Evolutionary conservation across 2,329 filamentous ascomycete genomes (phyloP), one percentile per base, ranked within the genome.

Genomic region (Fusarium nygamai): DNA sequence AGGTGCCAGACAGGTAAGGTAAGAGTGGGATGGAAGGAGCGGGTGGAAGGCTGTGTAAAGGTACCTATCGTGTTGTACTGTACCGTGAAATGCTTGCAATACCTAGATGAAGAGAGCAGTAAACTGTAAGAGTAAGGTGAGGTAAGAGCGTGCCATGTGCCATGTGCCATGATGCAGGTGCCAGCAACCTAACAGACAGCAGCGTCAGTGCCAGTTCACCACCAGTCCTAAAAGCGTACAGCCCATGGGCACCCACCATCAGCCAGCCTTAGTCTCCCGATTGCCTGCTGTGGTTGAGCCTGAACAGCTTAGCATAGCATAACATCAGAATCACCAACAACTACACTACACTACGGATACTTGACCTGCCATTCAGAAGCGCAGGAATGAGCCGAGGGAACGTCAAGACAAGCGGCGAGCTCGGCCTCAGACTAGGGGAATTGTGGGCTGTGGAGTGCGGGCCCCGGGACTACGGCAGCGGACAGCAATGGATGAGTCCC

Each of bases 391-490:
- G 72, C 69, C 72, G 67, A 72, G 67, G 54, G 39, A 64, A 59
- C 60, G 59, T 73, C 61, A 69, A 60, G 63, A 61, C 46, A 60
- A 65, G 51, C 61, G 71, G 63, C 72, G 56, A 69, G 72, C 64
- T 74, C 67, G 64, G 65, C 46, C 61, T 64, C 36, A 56, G 57
- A 64, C 69, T 46, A 73, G 60, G 62, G 71, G 50, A 47, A 64
- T 67, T 75, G 72, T 75, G 72, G 72, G 60, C 33, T 63, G 68
- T 75, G 72, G 68, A 75, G 72, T 64, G 69, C 72, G 72, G 72
- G 72, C 72, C 62, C 69, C 69, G 72, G 72, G 64, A 75, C 72
- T 75, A 75, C 72, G 72, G 72, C 72, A 75, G 72, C 72, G 72
- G 69, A 53, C 71, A 72, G 60, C 68, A 74, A 53, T 65, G 64